Evolutionary conservation across 2,329 filamentous ascomycete species (phyloP).

Genomic region (Cordyceps javanica): DNA sequence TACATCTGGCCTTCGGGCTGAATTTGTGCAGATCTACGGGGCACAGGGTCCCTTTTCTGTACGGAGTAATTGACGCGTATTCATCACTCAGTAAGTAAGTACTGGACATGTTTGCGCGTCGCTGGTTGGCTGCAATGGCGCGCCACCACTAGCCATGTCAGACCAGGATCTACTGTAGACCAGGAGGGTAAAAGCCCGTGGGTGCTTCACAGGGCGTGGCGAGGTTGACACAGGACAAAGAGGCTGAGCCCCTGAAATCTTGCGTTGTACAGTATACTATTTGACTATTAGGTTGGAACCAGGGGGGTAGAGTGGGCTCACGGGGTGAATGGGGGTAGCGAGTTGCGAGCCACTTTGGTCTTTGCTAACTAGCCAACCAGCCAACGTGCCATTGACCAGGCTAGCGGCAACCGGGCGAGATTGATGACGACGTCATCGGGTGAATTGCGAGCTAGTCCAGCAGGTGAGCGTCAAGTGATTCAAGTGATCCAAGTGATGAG

Average conservation of each 20-base stretch:
- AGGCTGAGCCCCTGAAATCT: constrained; percentile 12
- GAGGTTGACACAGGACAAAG: background rate
- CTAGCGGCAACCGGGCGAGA: background rate
- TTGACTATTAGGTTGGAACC: background rate
- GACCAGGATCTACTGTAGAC: background rate
- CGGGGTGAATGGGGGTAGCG: background rate
- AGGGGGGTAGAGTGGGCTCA: background rate
- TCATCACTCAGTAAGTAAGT: too few species aligned
- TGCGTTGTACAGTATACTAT: too few species aligned
- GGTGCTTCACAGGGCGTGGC: background rate
- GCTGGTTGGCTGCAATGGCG: background rate
- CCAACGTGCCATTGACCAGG: too few species aligned
- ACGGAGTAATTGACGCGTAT: too few species aligned
- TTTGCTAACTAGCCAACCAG: background rate
- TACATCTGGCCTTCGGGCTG: too few species aligned
- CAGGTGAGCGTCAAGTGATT: background rate
- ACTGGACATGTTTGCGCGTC: background rate
- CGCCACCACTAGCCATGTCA: background rate
- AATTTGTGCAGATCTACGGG: background rate
- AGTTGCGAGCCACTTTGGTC: too few species aligned
- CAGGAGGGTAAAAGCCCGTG: background rate
- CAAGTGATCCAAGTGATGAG: too few species aligned
- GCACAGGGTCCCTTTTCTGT: background rate
- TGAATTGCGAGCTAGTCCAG: background rate
- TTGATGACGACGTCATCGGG: constrained; percentile 5